phyloP scores from a whole-genome alignment of 1,284 basidiomycete genomes.

The Sanguinoderma infundibulare region DNA sequence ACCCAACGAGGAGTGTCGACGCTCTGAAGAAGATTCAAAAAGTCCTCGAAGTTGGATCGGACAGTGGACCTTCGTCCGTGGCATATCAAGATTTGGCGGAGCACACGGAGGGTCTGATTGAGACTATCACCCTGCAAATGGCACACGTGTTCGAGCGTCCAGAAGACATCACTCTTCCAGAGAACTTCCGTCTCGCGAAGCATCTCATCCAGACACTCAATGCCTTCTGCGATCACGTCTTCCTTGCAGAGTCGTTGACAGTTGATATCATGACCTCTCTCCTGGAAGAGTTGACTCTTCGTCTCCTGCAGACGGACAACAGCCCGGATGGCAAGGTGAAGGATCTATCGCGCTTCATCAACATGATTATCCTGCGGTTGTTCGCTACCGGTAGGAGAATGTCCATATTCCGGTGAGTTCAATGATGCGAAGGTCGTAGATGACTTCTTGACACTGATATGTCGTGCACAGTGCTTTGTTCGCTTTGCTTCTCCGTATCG shows the following conservation, averaged over 20 bases:
- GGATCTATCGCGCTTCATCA: conserved; percentile 94
- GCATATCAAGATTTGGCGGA: conserved; percentile 81
- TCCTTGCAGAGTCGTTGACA: conserved; percentile 82
- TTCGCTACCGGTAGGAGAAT: conserved; percentile 93
- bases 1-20: conserved; percentile 87
- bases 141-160: conserved; percentile 85
- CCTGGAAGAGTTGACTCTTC: conserved; percentile 86
- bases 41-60: conserved; percentile 75
- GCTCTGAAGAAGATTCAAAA: conserved; percentile 92
- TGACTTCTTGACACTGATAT: conserved; percentile 4
- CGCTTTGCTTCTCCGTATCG: conserved; percentile 84
- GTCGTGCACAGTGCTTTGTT: conserved; percentile 67
- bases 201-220: conserved; percentile 95
- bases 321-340: conserved; percentile 76
- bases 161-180: conserved; percentile 71
- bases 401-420: conserved; percentile 85
- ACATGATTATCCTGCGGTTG: conserved; percentile 94
- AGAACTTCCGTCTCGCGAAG: conserved; percentile 91
- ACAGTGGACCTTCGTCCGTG: conserved; percentile 67
- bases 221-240: conserved; percentile 86
- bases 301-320: conserved; percentile 92
- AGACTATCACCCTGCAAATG: conserved; percentile 89
- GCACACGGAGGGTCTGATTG: conserved; percentile 85
- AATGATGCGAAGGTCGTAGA: background rate
- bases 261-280: conserved; percentile 80